A percentile compares a stretch with the other conserved stretches of the same genome.
These are phyloP conservation scores for Penicillium digitatum DNA, from an alignment of 2,329 filamentous ascomycete species.

Conservation along the genomic window DNA sequence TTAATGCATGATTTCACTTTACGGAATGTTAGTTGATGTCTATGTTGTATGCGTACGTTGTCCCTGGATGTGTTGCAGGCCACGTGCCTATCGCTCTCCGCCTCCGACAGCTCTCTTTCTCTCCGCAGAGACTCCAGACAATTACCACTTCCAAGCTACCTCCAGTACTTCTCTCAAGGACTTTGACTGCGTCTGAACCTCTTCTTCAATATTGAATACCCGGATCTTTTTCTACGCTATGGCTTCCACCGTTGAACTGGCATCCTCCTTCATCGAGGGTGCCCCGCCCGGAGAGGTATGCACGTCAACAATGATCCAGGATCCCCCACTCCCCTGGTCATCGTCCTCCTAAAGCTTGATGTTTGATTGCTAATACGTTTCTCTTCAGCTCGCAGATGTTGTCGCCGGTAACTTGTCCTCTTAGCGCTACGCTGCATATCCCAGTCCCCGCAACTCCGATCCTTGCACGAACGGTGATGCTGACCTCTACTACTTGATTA, in stretches of 20 bases:
- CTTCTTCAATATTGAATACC: neutral
- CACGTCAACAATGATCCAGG: constrained; percentile 4
- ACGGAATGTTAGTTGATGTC: neutral
- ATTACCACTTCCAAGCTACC: neutral
- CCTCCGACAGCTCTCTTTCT: constrained; percentile 16
- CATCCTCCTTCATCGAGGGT: constrained; percentile 86
- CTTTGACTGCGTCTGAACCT: neutral
- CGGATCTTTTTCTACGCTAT: constrained; percentile 25
- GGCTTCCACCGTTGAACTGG: constrained; percentile 53
- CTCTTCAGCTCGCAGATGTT: constrained; percentile 74
- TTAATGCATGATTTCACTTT: neutral
- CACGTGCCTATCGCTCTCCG: constrained; percentile 24
- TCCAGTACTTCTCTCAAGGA: neutral
- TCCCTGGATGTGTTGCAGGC: constrained; percentile 1
- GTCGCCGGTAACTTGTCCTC: constrained; percentile 63
- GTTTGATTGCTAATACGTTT: constrained; percentile 28
- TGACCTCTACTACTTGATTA: constrained; percentile 38
- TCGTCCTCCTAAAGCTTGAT: constrained; percentile 6
- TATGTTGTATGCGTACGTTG: neutral
- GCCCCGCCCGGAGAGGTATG: constrained; percentile 92
- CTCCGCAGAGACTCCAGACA: constrained; percentile 14
- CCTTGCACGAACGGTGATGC: constrained; percentile 15
- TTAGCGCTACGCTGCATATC: constrained; percentile 5
- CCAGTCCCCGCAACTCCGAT: constrained; percentile 3
- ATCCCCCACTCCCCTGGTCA: constrained; percentile 1